Evolutionary conservation across 768 basidiomycete species (phyloP), one percentile per base, ranked within the genome.

Genomic region (Suillus clintonianus): DNA sequence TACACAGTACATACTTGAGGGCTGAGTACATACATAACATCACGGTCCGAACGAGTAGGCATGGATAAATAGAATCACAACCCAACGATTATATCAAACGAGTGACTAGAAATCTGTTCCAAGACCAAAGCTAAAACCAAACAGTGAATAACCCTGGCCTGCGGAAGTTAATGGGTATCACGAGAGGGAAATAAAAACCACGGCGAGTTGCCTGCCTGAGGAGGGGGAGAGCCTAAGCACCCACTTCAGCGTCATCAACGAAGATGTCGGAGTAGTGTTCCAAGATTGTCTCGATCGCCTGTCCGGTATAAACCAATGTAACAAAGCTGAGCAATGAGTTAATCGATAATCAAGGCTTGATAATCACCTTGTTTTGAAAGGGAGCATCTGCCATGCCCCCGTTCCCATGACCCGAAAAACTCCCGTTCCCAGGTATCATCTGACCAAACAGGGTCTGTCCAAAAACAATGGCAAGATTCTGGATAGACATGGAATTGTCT

Each of bases 231-330:
- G 37, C 39, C 62, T 74, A 77, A 60, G 69, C 30, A 48, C 59
- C 73, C 69, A 67, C 81, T 58, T 91, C 91, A 66, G 82, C 78
- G 74, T 95, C 96, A 69, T 97, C 96, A 67, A 98, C 91, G 77
- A 99, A 99, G 71, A 99, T 99, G 80, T 97, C 96, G 62, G 86
- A 87, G 77, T 95, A 99, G 73, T 96, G 95, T 70, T 90, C 88
- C 68, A 99, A 81, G 71, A 99, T 97, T 6, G 95, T 98, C 77
- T 98, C 96, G 68, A 99, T 87, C 36, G 95, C 95, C 94, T 97
- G 70, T 60, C 41, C 27, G 27, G 17, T 42, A 41, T 54, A 48
- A 47, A 45, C 70, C 41, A 77, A 34, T 22, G 11, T 5, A 5
- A 8, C 27, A 19, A 24, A 61, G 13, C 39, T 43, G 1, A 41